Base-by-base conservation (phyloP, 2,329 filamentous ascomycete species). In the Blastomyces percursus region DNA sequence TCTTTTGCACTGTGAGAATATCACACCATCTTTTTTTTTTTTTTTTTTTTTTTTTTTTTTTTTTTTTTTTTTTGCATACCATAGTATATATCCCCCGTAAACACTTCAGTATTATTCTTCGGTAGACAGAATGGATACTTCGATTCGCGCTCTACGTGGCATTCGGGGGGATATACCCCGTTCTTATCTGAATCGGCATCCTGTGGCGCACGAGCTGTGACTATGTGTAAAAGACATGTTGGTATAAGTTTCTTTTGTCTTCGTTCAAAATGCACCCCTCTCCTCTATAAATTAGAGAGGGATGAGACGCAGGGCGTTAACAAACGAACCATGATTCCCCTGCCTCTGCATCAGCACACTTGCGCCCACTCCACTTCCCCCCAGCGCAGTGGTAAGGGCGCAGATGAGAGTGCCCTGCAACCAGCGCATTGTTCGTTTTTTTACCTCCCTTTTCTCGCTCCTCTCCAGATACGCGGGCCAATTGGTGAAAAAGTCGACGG, bases 101-200 rank as follows among this genome's bases (percentile, higher is more conserved):
- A 62, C 19, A 66, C 62, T n/a, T 63, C 60, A 21, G 64, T 46
- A 7, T 63, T 62, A 55, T 66, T 58, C 32, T 59, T 42, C 8
- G 66, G 66, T 21, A 64, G 35, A 35, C 66, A 67, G 61, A 65
- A 65, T 0, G 66, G 66, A 24, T 64, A 63, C 46, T 56, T 50
- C 14, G 63, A 48, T 32, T 62, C 58, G 4, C 55, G 52, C 35
- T 64, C 61, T 6, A 57, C 60, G 58, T 61, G 61, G 58, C 66
- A 67, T 30, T 59, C 57, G n/a, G 61, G 40, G 3, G 55, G 55
- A 42, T 14, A 19, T 44, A 16, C 38, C 3, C 38, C 55, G 24
- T 58, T 58, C 21, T 44, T 16, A 16, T 58, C 38, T 16, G 52
- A 38, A 55, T 6, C n/a, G 3, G 21, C 21, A 27, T 50, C n/a